phyloP scores from a whole-genome alignment of 345 rosid species.

The Excoecaria cochinchinensis region DNA sequence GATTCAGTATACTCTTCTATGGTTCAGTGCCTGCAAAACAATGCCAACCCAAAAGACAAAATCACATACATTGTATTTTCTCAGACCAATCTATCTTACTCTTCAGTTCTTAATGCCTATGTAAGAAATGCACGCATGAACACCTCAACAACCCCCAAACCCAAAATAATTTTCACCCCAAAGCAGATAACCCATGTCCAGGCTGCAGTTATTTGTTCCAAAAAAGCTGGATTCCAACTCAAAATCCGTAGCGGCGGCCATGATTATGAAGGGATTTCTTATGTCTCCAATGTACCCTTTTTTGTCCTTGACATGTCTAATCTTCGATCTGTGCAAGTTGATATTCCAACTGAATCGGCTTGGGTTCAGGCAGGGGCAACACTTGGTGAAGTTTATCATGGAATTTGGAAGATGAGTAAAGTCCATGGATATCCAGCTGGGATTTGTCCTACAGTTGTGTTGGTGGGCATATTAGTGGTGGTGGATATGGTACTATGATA shows the following conservation, averaged over 20 bases:
- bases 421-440: constrained; percentile 56
- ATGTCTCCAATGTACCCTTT: constrained; percentile 46
- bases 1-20: constrained; percentile 35
- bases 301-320: constrained; percentile 59
- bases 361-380: constrained; percentile 60
- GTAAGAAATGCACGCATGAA: constrained; percentile 62
- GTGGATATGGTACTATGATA: constrained; percentile 56
- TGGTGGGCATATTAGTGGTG: constrained; percentile 67
- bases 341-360: constrained; percentile 33
- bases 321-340: constrained; percentile 33
- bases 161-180: constrained; percentile 54
- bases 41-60: constrained; percentile 21
- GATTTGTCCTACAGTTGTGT: constrained; percentile 62
- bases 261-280: constrained; percentile 56
- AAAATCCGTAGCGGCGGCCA: constrained; percentile 67
- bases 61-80: constrained; percentile 39
- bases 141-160: constrained; percentile 43
- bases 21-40: constrained; percentile 41
- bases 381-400: constrained; percentile 49
- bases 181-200: constrained; percentile 46
- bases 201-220: constrained; percentile 53
- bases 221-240: constrained; percentile 38
- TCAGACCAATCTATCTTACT: constrained; percentile 35
- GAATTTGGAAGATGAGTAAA: constrained; percentile 44
- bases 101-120: constrained; percentile 49